Evolutionary conservation across 106 monocot species (phyloP), one percentile per base, ranked within the genome.

Genomic region (Allium sativum): DNA sequence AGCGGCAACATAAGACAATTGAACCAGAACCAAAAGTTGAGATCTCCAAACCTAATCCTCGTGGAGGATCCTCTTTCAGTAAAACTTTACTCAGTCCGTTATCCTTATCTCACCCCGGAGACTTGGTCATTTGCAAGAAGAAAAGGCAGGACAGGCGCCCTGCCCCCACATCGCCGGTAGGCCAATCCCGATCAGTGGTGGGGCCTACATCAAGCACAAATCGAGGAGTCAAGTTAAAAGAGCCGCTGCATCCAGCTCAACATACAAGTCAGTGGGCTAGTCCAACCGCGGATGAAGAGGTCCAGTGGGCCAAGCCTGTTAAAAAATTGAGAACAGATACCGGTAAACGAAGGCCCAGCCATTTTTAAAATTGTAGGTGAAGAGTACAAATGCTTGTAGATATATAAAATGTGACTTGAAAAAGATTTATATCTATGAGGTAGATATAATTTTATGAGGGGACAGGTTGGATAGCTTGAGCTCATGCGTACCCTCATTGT

Each of bases 61-160:
- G 70, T 1, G 10, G 19, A 5, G 8, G 22, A 7, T 31, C 56
- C 8, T 10, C 45, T 9, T 45, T 58, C 18, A 61, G 74, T 7
- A 81, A 62, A 44, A 15, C 59, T n/a, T 18, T 20, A 16, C 48
- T 55, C 11, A 69, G 66, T 18, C 21, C 70, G 7, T 31, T 31
- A 31, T 66, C 65, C 9, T 53, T 72, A 18, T 8, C 75, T 12
- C 96, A 98, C 65, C 96, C 96, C 3, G 88, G 82, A 10, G 91
- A 98, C 17, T 63, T 95, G 41, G 87, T 98, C 5, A 82, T 98
- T 50, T 82, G 84, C 78, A 98, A 88, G 76, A 91, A 84, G 91
- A 98, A 85, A 77, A 81, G 96, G 67, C 87, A 90, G 68, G 91
- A 98, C 40, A 70, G 91, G 72, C 69, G 71, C 45, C 58, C 73